Evolutionary conservation across 2,329 filamentous ascomycete genomes (phyloP).

Genomic region (Tolypocladium tropicale): DNA sequence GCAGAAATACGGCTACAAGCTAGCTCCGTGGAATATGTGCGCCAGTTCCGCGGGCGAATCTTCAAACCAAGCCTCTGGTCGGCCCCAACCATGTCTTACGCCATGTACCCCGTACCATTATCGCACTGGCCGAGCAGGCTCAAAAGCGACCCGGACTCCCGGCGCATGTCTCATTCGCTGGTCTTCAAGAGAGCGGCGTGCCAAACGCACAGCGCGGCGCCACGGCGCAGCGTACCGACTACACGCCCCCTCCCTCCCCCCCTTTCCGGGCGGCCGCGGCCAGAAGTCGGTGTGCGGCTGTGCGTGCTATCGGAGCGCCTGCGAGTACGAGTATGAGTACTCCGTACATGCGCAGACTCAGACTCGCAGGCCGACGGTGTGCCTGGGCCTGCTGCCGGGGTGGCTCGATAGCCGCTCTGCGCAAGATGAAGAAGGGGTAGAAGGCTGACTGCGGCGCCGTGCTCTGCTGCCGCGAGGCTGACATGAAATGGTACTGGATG

Average conservation of each 20-base stretch:
- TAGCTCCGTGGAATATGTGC: too few species aligned
- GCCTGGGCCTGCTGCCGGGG: neutral
- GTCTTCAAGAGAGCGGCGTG: neutral
- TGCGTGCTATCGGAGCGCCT: neutral
- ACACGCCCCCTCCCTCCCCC: neutral
- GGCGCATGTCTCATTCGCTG: conserved; percentile 1
- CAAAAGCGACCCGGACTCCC: neutral
- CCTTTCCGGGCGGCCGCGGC: neutral
- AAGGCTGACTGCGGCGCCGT: neutral
- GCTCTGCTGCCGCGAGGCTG: neutral
- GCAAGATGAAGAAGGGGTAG: neutral
- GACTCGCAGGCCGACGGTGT: neutral
- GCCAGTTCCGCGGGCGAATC: neutral
- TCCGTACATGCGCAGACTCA: neutral
- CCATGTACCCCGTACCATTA: too few species aligned
- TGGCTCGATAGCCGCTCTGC: neutral
- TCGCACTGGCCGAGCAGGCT: neutral
- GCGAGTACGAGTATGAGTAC: too few species aligned
- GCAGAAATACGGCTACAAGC: too few species aligned
- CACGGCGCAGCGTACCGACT: neutral
- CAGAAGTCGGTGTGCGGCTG: neutral
- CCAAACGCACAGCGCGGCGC: neutral
- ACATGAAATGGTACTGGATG: too few species aligned
- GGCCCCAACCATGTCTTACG: neutral
- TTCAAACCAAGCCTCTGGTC: neutral